Evolutionary conservation across 768 basidiomycete species (phyloP).

Genomic region (Tricholoma terreum): DNA sequence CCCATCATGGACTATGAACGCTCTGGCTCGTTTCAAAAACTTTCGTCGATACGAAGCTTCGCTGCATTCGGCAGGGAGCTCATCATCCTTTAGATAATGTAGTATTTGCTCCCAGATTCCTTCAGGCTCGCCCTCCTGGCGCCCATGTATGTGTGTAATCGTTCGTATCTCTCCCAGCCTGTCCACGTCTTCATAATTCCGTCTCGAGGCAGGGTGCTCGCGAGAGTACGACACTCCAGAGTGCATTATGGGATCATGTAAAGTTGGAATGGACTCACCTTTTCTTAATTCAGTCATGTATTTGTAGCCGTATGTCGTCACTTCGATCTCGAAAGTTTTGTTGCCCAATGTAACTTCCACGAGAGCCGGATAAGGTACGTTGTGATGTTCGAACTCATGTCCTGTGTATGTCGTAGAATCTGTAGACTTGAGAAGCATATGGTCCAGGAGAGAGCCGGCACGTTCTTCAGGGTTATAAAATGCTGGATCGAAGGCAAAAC

Average conservation of each 20-base stretch:
- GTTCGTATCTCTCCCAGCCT: background rate
- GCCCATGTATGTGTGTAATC: slow-evolving; percentile 5
- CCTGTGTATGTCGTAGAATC: slow-evolving; percentile 1
- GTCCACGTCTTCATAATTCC: background rate
- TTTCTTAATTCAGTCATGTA: slow-evolving; percentile 15
- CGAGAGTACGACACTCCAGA: too few species aligned
- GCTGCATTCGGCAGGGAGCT: background rate
- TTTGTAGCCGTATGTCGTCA: slow-evolving; percentile 10
- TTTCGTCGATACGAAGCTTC: background rate
- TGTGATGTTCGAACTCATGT: slow-evolving; percentile 2
- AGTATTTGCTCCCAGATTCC: slow-evolving; percentile 16
- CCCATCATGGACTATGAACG: slow-evolving; percentile 17
- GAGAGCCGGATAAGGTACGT: slow-evolving; percentile 10
- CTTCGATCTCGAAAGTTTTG: slow-evolving; percentile 25
- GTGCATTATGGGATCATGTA: too few species aligned
- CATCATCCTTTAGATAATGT: background rate
- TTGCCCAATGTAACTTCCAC: slow-evolving; percentile 3
- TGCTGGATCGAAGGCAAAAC: too few species aligned
- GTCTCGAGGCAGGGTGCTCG: too few species aligned
- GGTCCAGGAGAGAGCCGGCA: background rate
- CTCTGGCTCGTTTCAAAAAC: slow-evolving; percentile 1
- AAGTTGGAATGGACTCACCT: background rate
- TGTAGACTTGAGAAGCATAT: background rate
- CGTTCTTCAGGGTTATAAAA: background rate
- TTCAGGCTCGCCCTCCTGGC: too few species aligned